A percentile compares a stretch with the other conserved stretches of the same genome.
Evolutionary conservation across 2,329 filamentous ascomycete species (phyloP).

Genomic region (Saccharata proteae): DNA sequence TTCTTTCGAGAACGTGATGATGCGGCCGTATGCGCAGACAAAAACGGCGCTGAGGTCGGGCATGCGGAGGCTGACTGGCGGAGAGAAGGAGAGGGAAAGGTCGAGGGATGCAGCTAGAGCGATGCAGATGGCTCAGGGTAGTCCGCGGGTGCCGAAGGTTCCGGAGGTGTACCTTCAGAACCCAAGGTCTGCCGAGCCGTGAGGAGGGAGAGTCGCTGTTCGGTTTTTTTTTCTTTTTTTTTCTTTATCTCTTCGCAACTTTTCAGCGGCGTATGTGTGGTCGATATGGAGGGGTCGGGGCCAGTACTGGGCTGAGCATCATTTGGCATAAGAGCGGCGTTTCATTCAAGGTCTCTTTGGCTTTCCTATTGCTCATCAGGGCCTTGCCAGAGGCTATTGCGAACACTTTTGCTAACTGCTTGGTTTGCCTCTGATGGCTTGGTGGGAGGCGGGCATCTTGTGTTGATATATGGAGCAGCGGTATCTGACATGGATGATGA

Average conservation of each 20-base stretch:
- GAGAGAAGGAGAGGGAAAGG: conserved; percentile 28
- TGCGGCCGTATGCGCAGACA: conserved; percentile 47
- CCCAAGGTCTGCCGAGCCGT: conserved; percentile 7
- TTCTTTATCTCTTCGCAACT: background rate
- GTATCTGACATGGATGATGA: too few species aligned
- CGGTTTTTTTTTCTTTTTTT: background rate
- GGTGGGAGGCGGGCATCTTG: too few species aligned
- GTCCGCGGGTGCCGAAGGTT: conserved; percentile 37
- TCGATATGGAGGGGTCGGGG: background rate
- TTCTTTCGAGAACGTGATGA: conserved; percentile 30
- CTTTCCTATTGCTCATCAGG: background rate
- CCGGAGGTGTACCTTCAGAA: conserved; percentile 31
- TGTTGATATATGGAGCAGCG: too few species aligned
- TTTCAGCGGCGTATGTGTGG: conserved; percentile 1
- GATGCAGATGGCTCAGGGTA: conserved; percentile 22
- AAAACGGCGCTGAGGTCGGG: conserved; percentile 36
- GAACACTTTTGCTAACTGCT: too few species aligned
- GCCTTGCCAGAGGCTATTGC: too few species aligned
- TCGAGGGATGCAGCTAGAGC: conserved; percentile 21
- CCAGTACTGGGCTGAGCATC: too few species aligned
- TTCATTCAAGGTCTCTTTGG: background rate
- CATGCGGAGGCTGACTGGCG: conserved; percentile 51
- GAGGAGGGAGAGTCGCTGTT: too few species aligned
- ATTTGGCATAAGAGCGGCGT: background rate
- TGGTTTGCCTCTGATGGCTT: too few species aligned